Base-by-base conservation (phyloP, 352 stramenopile genomes). In the Globisporangium parvum region DNA sequence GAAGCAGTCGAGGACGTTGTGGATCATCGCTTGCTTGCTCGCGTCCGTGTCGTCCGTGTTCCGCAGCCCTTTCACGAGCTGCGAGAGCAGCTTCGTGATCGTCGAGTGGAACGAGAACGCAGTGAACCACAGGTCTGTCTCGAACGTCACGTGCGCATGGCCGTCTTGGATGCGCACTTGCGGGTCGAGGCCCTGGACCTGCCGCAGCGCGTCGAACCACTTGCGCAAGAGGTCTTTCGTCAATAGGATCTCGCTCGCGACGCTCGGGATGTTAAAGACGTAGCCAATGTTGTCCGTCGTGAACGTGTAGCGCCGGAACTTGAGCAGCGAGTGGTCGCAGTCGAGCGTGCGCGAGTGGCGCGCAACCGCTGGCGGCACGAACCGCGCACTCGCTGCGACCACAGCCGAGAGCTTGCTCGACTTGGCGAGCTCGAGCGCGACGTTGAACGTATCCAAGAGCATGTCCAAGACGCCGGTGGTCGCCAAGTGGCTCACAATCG, bases 201-300 rank as follows among this genome's bases (percentile, higher is more conserved):
- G 67, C 31, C 72, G 67, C 33, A 96, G 64, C 5, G 83, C 70
- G 45, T 74, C 59, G 45, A 95, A 71, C 80, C 80, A 95, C 53
- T 88, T 89, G 14, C 67, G 63, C 45, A 92, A 42, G n/a, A 87
- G 56, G 39, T 87, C 68, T 1, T 67, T 67, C 10, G 69, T 62
- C 12, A 88, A 53, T 35, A 89, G 66, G 4, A 90, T 53, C 8
- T 83, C 66, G 37, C 70, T 87, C 15, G 72, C 75, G 66, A 92
- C 86, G 0, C 71, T 65, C 26, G 91, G 83, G 44, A 96, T 97
- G 47, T 97, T 91, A 59, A 98, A 85, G n/a, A 98, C 91, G 65
- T 98, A 98, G 39, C 96, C 89, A 47, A 98, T 90, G 63, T 98
- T 89, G 53, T 97, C 80, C 28, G 98, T 71, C 41, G 97, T 69